Evolutionary conservation across 73 alveolate genomes (phyloP).

Genomic region (Tetrahymena malaccensis): DNA sequence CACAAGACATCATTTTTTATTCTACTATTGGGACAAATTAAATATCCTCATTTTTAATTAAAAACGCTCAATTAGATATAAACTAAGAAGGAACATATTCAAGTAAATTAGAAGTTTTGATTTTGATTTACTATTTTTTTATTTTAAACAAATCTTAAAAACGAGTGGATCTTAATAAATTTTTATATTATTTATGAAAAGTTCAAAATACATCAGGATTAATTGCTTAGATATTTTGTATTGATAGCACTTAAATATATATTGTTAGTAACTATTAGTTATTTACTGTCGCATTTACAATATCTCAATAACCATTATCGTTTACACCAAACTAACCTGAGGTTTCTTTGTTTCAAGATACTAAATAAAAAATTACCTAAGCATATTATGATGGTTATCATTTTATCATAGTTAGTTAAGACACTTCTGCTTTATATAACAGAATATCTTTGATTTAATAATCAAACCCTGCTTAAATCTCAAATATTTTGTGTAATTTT

Average conservation of each 20-base stretch:
- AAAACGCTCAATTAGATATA: no score
- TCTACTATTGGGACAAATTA: neutral
- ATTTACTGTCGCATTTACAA: no score
- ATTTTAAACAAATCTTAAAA: no score
- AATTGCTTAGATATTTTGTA: no score
- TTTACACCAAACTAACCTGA: neutral
- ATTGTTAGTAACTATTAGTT: neutral
- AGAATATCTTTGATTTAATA: neutral
- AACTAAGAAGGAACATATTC: neutral
- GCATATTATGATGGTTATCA: neutral
- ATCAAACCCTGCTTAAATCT: neutral
- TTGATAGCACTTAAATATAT: neutral
- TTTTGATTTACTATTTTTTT: no score
- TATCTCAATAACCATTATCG: neutral
- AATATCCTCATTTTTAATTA: neutral
- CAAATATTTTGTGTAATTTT: neutral
- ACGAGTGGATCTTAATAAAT: no score
- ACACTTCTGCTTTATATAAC: no score
- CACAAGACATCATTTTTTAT: neutral
- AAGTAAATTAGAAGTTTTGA: neutral
- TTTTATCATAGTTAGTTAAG: neutral
- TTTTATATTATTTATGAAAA: no score
- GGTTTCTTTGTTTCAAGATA: neutral
- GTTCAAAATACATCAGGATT: neutral
- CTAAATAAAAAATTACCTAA: neutral